Evolutionary conservation across 163 green algal species (phyloP), one percentile per base, ranked within the genome.

Genomic region (Chlorella variabilis): DNA sequence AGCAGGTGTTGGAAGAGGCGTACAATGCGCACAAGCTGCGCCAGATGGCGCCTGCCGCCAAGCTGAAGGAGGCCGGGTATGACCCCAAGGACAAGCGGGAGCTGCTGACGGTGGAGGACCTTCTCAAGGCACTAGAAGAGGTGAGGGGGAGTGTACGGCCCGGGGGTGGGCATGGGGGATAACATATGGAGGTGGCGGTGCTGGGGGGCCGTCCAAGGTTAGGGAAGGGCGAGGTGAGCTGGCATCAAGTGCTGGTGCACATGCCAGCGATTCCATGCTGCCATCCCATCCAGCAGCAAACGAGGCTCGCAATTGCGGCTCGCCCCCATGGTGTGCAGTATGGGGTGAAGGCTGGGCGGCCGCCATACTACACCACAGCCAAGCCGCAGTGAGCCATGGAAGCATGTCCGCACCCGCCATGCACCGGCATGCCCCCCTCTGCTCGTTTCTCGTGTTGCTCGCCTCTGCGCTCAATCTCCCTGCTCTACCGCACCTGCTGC

Each of bases 101-200:
- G 2, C 77, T 92, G 45, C 80, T 95, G n/a, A 84, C 84, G 0
- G 86, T 78, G 8, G 90, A 92, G 29, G 90, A 95, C 49, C 73
- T 95, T 21, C 54, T 85, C 2, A 80, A 89, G 45, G 90, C 87
- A 0, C 69, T 93, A 51, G 75, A 85, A n/a, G 88, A 94, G 85
- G 90, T 93, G 78, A 38, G 80, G 36, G 11, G 45, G n/a, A n/a
- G n/a, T n/a, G n/a, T n/a, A n/a, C n/a, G n/a, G n/a, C n/a, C n/a
- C n/a, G n/a, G n/a, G n/a, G n/a, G n/a, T n/a, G n/a, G n/a, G n/a
- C n/a, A n/a, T n/a, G n/a, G n/a, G n/a, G n/a, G n/a, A 54, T 11
- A 54, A 11, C 45, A 54, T 54, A 54, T 54, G 45, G 45, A 54
- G 11, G n/a, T n/a, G n/a, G n/a, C n/a, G n/a, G n/a, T n/a, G n/a